Conservation (phyloP, 768 basidiomycete genomes). For the Sporobolomyces pararoseus region DNA sequence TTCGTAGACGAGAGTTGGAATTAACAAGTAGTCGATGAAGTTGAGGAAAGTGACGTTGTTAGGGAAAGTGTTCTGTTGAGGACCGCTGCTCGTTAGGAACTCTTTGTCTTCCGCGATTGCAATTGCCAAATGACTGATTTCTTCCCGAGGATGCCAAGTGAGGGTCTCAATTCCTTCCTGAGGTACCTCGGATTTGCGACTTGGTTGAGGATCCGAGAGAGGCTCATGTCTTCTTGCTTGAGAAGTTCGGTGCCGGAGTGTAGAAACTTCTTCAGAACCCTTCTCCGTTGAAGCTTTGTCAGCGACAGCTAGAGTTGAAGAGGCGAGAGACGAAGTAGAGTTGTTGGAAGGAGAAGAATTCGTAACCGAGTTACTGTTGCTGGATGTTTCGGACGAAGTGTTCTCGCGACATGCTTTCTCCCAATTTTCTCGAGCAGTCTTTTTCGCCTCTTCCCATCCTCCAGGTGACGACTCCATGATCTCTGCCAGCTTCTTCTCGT, state of each 20-base stretch:
- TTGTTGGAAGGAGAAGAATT: neutral
- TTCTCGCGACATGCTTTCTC: slow-evolving; percentile 15
- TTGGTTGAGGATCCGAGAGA: neutral
- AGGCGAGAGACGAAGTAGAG: neutral
- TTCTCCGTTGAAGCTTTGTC: neutral
- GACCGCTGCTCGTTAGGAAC: slow-evolving; percentile 71
- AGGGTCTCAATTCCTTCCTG: slow-evolving; percentile 48
- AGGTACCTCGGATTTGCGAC: neutral
- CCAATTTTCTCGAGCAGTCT: slow-evolving; percentile 21
- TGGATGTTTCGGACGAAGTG: neutral
- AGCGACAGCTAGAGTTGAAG: neutral
- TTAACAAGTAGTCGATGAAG: slow-evolving; percentile 78
- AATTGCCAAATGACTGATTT: slow-evolving; percentile 66
- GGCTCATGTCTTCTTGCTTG: neutral
- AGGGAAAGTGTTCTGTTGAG: slow-evolving; percentile 69
- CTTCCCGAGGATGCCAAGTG: slow-evolving; percentile 63
- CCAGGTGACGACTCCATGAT: slow-evolving; percentile 55
- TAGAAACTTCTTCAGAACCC: neutral
- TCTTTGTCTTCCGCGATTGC: slow-evolving; percentile 71
- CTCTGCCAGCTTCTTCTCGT: slow-evolving; percentile 55
- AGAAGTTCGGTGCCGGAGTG: neutral
- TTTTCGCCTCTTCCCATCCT: slow-evolving; percentile 59
- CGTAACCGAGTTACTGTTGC: neutral
- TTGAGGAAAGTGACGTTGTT: slow-evolving; percentile 75
- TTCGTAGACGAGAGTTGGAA: slow-evolving; percentile 92